Evolutionary conservation across 306 rosid genomes (phyloP), one percentile per base, ranked within the genome.

Genomic region (Rosa persica): DNA sequence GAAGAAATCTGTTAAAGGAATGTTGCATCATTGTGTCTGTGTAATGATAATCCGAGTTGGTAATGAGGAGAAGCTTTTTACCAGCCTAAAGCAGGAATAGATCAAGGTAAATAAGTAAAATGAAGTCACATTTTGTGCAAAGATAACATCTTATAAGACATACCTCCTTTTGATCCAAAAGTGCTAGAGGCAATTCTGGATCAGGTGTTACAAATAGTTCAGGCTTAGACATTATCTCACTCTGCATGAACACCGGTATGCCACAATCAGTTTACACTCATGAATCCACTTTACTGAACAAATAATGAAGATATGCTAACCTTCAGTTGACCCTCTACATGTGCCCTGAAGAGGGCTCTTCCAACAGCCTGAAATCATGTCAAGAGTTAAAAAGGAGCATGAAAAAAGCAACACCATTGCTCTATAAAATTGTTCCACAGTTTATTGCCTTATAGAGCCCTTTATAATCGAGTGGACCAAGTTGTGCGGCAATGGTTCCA

Each of bases 251-350:
- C 36, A 3, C 36, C 36, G 36, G 36, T 30, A 30, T 76, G 58
- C 75, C 83, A 60, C 34, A 78, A 75, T 86, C 69, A 88, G 81
- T 79, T 65, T 39, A 49, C 12, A 42, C 69, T 47, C 85, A 52
- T 52, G 61, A 72, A 74, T 73, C 11, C 12, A n/a, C 76, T 52
- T 54, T 23, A 17, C 42, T 75, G 52, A 64, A 69, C 16, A 46
- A 54, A 65, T 58, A 55, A 71, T 73, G 15, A 36, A 67, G 57
- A 57, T 51, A 55, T 72, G 72, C 73, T 75, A 79, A 92, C 98
- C 98, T 95, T 95, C 67, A 95, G 93, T 85, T 89, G 98, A 76
- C 98, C 98, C 85, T 95, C 98, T 19, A 95, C 98, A 84, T 95
- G 98, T 76, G 98, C 98, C 88, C 93, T 75, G 85, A 95, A 95